Conservation (phyloP, 1,284 basidiomycete species). For the Papiliotrema flavescens region DNA sequence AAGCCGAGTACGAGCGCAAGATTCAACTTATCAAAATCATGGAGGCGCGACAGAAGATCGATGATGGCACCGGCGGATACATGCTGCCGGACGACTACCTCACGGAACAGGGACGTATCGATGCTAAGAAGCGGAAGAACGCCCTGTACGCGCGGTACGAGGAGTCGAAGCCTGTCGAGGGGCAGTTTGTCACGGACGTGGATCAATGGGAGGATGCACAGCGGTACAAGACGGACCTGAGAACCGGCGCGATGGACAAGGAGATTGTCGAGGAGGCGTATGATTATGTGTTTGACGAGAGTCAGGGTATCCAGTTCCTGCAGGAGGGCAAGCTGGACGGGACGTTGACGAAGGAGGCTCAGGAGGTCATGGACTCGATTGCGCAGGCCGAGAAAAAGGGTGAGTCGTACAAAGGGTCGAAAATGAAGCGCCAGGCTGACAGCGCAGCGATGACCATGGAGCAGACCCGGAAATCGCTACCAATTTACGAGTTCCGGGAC, state of each 20-base stretch:
- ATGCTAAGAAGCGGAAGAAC: constrained; percentile 92
- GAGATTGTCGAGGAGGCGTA: constrained; percentile 72
- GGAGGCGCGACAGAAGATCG: constrained; percentile 88
- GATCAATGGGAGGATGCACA: constrained; percentile 96
- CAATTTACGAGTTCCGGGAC: constrained; percentile 82
- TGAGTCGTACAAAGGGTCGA: constrained; percentile 46
- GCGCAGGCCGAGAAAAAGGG: constrained; percentile 87
- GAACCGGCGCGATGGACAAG: constrained; percentile 85
- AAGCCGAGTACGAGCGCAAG: constrained; percentile 78
- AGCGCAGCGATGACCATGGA: constrained; percentile 76
- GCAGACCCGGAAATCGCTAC: constrained; percentile 83
- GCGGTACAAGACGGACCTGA: constrained; percentile 81
- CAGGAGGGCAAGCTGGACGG: constrained; percentile 75
- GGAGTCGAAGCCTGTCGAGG: constrained; percentile 67
- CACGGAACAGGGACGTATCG: constrained; percentile 97
- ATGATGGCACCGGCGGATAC: constrained; percentile 91
- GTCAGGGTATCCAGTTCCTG: constrained; percentile 92
- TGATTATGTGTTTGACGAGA: constrained; percentile 98
- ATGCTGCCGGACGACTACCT: constrained; percentile 95
- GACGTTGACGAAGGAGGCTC: constrained; percentile 81
- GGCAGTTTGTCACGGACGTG: constrained; percentile 90
- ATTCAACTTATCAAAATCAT: constrained; percentile 88
- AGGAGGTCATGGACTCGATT: constrained; percentile 79
- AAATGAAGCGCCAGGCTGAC: constrained; percentile 1
- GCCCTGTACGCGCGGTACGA: constrained; percentile 93